phyloP scores from a whole-genome alignment of 441 rosid genomes.

The Mallotus repandus region DNA sequence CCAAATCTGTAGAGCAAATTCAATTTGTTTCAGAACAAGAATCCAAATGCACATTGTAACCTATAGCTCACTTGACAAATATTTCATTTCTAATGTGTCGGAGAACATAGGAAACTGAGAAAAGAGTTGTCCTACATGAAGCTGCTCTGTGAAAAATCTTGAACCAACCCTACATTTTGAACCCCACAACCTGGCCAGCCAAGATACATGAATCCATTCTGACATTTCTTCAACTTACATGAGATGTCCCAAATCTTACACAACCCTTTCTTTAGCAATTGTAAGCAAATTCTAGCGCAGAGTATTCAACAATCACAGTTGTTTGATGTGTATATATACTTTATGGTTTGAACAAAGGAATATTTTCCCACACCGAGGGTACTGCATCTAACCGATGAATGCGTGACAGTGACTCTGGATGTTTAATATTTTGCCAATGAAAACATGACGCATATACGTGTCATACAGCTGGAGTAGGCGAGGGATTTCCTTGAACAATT shows the following conservation, averaged over 20 bases:
- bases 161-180: neutral
- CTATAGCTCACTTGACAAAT: neutral
- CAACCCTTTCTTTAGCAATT: neutral
- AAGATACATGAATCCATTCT: neutral
- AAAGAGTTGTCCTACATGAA: too few species aligned
- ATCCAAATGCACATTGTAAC: neutral
- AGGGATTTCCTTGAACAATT: too few species aligned
- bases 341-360: too few species aligned
- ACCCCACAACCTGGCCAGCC: neutral
- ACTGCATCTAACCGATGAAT: too few species aligned
- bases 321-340: too few species aligned
- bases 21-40: neutral
- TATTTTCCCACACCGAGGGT: too few species aligned
- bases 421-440: too few species aligned
- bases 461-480: too few species aligned
- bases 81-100: neutral
- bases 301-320: neutral
- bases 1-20: slow-evolving; percentile 60
- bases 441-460: too few species aligned
- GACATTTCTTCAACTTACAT: neutral
- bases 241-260: neutral
- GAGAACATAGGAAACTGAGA: neutral
- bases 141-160: neutral
- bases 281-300: neutral
- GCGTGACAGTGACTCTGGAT: too few species aligned